Evolutionary conservation across 495 filamentous ascomycete genomes (phyloP), one percentile per base, ranked within the genome.

Genomic region (Aspergillus wentii): DNA sequence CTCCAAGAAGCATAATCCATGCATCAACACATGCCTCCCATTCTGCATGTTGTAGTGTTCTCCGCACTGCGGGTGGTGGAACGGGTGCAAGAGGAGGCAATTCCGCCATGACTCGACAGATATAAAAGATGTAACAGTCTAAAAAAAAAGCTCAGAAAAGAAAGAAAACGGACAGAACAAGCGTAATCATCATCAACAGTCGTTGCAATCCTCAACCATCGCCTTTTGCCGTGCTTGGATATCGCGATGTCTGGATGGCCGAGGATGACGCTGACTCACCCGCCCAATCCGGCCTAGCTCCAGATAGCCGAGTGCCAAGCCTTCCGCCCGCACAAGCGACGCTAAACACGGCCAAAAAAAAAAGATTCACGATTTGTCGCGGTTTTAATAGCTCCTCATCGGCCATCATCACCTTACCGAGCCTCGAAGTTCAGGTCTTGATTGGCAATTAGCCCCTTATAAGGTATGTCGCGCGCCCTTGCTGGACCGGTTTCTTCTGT

Each of bases 321-420:
- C 49, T 64, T 62, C 25, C 50, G 34, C 50, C 58, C 61, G 51
- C 52, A 62, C 53, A 56, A 52, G 32, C 23, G 30, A 32, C 37
- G 30, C 33, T 38, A 33, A 45, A 33, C n/a, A n/a, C n/a, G n/a
- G n/a, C n/a, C n/a, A n/a, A n/a, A n/a, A n/a, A n/a, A n/a, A n/a
- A n/a, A n/a, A n/a, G n/a, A n/a, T n/a, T n/a, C n/a, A n/a, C n/a
- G n/a, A n/a, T n/a, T n/a, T n/a, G n/a, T n/a, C n/a, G n/a, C 30
- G 30, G 46, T 43, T 44, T 53, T 49, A 41, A 30, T 47, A 46
- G 61, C 40, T 38, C 51, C 40, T 51, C 48, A 57, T 33, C 51
- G 58, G 67, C 71, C 76, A 82, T 79, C 80, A 86, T 86, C 82
- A 86, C 83, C 69, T 87, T 86, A 82, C 83, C 79, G 85, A 75